Conservation (phyloP, 2,329 filamentous ascomycete genomes). For the Pestalotiopsis sp. region DNA sequence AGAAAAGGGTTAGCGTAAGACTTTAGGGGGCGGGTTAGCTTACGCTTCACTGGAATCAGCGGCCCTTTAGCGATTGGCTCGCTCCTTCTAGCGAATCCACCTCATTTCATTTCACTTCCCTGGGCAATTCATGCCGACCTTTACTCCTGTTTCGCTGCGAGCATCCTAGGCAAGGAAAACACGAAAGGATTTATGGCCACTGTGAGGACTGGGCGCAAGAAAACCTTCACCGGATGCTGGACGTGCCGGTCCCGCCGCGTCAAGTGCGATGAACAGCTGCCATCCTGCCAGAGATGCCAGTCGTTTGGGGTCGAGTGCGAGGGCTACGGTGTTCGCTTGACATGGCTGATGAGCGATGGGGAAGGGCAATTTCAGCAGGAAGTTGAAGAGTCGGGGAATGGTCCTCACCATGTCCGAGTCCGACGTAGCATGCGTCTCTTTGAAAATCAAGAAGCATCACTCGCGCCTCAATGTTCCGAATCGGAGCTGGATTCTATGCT, state of each 20-base stretch:
- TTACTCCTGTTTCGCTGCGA: neutral
- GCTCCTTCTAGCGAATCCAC: neutral
- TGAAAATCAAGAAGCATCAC: neutral
- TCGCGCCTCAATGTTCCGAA: slow-evolving; percentile 9
- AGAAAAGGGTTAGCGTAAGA: neutral
- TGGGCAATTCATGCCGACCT: neutral
- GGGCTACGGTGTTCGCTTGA: slow-evolving; percentile 24
- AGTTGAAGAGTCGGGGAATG: neutral
- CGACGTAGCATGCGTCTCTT: neutral
- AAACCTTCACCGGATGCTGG: slow-evolving; percentile 12
- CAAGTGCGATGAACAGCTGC: slow-evolving; percentile 12
- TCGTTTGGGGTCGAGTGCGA: slow-evolving; percentile 21
- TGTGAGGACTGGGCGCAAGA: slow-evolving; percentile 6
- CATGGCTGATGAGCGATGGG: slow-evolving; percentile 16
- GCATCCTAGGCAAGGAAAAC: neutral
- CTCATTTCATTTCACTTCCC: neutral
- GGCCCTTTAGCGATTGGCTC: neutral
- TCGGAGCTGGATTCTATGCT: slow-evolving; percentile 13
- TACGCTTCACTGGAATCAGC: neutral
- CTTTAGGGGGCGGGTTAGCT: neutral
- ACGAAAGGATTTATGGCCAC: neutral
- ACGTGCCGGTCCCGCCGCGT: slow-evolving; percentile 8
- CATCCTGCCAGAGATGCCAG: slow-evolving; percentile 1
- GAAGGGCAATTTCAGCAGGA: neutral
- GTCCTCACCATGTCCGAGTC: too few relatives aligned